Evolutionary conservation across 495 filamentous ascomycete genomes (phyloP), one percentile per base, ranked within the genome.

Genomic region (Rhypophila decipiens): DNA sequence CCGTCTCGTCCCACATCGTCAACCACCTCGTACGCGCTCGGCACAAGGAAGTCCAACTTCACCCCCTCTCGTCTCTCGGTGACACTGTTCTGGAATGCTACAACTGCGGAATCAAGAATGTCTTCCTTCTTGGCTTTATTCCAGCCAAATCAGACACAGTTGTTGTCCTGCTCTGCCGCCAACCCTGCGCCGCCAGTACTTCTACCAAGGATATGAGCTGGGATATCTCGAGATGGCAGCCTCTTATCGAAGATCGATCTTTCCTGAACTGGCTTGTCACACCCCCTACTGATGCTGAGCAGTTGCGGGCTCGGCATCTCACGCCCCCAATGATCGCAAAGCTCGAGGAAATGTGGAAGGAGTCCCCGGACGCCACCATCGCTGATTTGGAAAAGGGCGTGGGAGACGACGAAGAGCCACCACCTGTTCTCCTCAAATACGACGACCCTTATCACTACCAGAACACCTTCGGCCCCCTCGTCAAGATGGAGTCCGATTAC

Each of bases 181-280:
- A 97, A 64, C 93, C 93, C 38, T 99, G 93, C 68, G 93, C 90
- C 33, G 81, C 94, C 24, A 89, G 86, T 73, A 85, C 88, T 4
- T 95, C 91, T 10, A 89, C 88, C n/a, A 99, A 99, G 70, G 93
- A 97, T 59, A 99, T 99, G 93, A 97, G 91, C 64, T 99, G 93
- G 93, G 93, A 99, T 68, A 91, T 90, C 12, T 95, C 94, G 7
- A 83, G 90, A 53, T 99, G 93, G 93, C 90, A 97, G 56, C 93
- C 93, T 2, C 74, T 99, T 31, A 96, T 99, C 50, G 90, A 96
- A 61, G 93, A 99, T 56, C 88, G 93, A 23, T 91, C 90, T 7
- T 99, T 99, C 59, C 67, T 99, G 21, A 79, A 81, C 31, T 99
- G 93, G 93, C 86, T 99, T 41, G 93, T 99, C 22, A 80, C 82